Evolutionary conservation across 2,329 filamentous ascomycete species (phyloP), one percentile per base, ranked within the genome.

Genomic region (Gremmenia infestans): DNA sequence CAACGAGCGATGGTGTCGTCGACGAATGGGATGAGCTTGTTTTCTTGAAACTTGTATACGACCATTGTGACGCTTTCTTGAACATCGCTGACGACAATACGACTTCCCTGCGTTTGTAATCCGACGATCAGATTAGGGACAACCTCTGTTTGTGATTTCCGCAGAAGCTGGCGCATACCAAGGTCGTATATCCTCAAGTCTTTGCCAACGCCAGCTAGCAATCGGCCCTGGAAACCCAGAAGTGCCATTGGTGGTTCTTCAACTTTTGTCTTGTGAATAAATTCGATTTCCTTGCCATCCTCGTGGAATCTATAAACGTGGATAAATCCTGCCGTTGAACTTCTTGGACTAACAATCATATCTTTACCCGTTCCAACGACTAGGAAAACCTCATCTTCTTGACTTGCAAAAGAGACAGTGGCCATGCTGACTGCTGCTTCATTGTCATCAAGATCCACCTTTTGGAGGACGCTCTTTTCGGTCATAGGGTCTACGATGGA

Each of bases 201-300:
- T 64, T 87, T 85, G 54, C 92, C 93, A 48, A 97, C 81, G 47
- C 92, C 94, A n/a, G 88, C 88, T 3, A 95, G 76, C 0, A 99
- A 78, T 62, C 89, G 88, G 32, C 95, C 95, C 71, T 97, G 93
- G 77, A 99, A 99, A 3, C 85, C 80, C n/a, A 94, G 77, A 15
- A 99, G 78, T n/a, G 94, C 93, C 66, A 91, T 84, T 1, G 95
- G 91, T 2, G 93, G 92, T 61, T 91, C 86, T 63, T 95, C 90
- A 6, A 97, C 82, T 67, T 91, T 91, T 0, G 95, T 99, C 72
- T 97, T 97, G 74, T 99, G 94, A 60, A 97, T 92, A 56, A 97
- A 94, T 67, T 97, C 89, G 15, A 99, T 81, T 66, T 91, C 85
- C 54, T 85, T 85, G n/a, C 95, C 95, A 59, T 91, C 85, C 49